These are phyloP conservation scores for Hemileccinum rubropunctum DNA, from an alignment of 768 basidiomycete genomes.

Conservation along the genomic window DNA sequence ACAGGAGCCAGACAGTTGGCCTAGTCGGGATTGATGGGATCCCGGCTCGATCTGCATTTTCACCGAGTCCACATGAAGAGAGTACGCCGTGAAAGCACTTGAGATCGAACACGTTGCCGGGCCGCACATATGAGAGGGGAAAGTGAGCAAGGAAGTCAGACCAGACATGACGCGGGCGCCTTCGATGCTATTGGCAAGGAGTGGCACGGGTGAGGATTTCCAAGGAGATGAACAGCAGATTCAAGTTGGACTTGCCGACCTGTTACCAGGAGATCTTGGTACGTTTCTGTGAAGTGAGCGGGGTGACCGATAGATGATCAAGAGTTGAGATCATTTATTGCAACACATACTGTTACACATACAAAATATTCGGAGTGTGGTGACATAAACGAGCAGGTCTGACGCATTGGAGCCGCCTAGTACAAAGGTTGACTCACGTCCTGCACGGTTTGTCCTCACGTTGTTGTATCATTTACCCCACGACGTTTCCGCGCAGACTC, in stretches of 20 bases:
- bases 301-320: not conserved
- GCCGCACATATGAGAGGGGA: slow-evolving; percentile 43
- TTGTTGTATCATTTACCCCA: too few relatives aligned
- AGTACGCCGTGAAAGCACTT: slow-evolving; percentile 22
- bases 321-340: not conserved
- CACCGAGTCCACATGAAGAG: slow-evolving; percentile 16
- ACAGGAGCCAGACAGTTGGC: slow-evolving; percentile 18
- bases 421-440: too few relatives aligned
- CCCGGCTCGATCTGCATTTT: slow-evolving; percentile 10
- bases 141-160: slow-evolving; percentile 15
- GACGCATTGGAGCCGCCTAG: too few relatives aligned
- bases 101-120: slow-evolving; percentile 35
- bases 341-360: slow-evolving; percentile 12
- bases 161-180: slow-evolving; percentile 18
- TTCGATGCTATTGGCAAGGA: slow-evolving; percentile 15
- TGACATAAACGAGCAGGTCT: too few relatives aligned
- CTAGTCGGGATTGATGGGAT: slow-evolving; percentile 14
- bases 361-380: slow-evolving; percentile 4
- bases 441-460: too few relatives aligned
- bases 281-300: not conserved
- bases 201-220: not conserved
- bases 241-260: slow-evolving; percentile 17
- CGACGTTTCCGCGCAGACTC: too few relatives aligned
- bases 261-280: not conserved
- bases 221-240: slow-evolving; percentile 10